Percentiles rank a stretch among this genome's conserved stretches.
phyloP scores from a whole-genome alignment of 1,284 basidiomycete species.

The Microbotryomycetes sp. region DNA sequence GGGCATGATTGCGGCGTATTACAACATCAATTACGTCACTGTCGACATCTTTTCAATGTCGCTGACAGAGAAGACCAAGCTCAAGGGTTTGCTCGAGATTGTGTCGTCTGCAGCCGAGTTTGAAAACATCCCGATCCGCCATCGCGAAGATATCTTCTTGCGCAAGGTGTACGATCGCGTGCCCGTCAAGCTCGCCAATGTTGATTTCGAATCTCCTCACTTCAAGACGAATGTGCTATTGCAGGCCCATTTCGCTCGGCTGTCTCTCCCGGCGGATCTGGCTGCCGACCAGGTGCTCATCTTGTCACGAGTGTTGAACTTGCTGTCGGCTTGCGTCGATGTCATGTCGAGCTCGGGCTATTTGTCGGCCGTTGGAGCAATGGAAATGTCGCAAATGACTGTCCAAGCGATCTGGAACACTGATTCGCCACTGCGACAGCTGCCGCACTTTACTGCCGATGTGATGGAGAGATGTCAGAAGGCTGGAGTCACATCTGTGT shows the following conservation, averaged over 20 bases:
- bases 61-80: slow-evolving; percentile 91
- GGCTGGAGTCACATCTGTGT: slow-evolving; percentile 73
- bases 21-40: slow-evolving; percentile 85
- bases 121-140: slow-evolving; percentile 85
- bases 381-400: slow-evolving; percentile 99
- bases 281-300: slow-evolving; percentile 82
- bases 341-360: slow-evolving; percentile 96
- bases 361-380: slow-evolving; percentile 88
- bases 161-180: slow-evolving; percentile 73
- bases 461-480: slow-evolving; percentile 79
- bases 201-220: slow-evolving; percentile 85
- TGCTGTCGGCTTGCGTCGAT: slow-evolving; percentile 72
- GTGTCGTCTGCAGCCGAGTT: slow-evolving; percentile 95
- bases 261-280: slow-evolving; percentile 85
- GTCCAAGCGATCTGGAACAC: slow-evolving; percentile 97
- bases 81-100: slow-evolving; percentile 93
- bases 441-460: slow-evolving; percentile 87
- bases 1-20: slow-evolving; percentile 94
- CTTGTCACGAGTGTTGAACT: slow-evolving; percentile 78
- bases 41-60: slow-evolving; percentile 96
- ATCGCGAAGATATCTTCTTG: slow-evolving; percentile 43
- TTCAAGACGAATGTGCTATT: slow-evolving; percentile 97
- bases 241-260: slow-evolving; percentile 91
- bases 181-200: slow-evolving; percentile 79
- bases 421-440: slow-evolving; percentile 86